Evolutionary conservation across 257 asterid species (phyloP).

Genomic region (Plectranthus barbatus): DNA sequence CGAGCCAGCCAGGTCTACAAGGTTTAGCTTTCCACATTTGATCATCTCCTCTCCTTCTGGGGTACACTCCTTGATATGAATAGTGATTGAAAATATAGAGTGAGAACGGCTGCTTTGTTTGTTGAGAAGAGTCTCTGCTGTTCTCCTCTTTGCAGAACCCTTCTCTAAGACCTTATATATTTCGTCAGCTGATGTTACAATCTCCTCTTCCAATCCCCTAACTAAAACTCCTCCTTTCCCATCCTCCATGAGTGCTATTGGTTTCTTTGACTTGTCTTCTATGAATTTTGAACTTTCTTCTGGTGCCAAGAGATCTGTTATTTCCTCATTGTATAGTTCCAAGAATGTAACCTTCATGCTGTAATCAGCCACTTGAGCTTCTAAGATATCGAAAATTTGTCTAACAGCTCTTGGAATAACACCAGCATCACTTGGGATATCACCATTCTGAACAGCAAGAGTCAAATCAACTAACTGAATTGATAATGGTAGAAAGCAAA

Average conservation of each 20-base stretch:
- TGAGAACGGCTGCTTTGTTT: constrained; percentile 99
- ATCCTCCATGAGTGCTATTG: constrained; percentile 92
- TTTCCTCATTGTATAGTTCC: constrained; percentile 95
- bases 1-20: constrained; percentile 97
- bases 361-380: constrained; percentile 84
- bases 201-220: constrained; percentile 94
- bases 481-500: background rate
- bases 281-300: constrained; percentile 56
- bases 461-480: constrained; percentile 9
- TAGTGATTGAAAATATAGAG: constrained; percentile 86
- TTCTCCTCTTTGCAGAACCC: constrained; percentile 96
- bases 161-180: constrained; percentile 84
- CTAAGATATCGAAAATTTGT: constrained; percentile 83
- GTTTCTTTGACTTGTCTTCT: constrained; percentile 86
- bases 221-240: constrained; percentile 97
- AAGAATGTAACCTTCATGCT: constrained; percentile 88
- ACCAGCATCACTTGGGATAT: constrained; percentile 93
- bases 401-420: constrained; percentile 96
- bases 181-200: constrained; percentile 84
- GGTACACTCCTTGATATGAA: constrained; percentile 92
- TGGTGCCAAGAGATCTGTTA: constrained; percentile 83
- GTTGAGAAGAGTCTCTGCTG: constrained; percentile 97
- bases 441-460: constrained; percentile 69
- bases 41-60: constrained; percentile 99
- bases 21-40: constrained; percentile 91